Evolutionary conservation across 306 rosid species (phyloP).

Genomic region (Malus fusca): DNA sequence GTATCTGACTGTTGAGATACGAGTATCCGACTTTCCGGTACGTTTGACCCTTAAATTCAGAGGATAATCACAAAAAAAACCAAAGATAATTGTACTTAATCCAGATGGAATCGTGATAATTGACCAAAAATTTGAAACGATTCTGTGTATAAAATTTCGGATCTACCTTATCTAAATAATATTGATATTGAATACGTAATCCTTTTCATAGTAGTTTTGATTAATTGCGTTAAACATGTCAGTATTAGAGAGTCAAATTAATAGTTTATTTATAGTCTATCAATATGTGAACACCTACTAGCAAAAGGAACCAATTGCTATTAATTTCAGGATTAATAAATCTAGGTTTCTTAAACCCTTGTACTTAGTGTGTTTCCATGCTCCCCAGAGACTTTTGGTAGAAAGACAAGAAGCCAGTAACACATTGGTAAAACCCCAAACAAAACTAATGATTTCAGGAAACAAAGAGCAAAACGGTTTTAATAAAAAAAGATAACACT

Average conservation of each 20-base stretch:
- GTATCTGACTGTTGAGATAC: too few species aligned
- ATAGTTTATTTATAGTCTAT: not conserved
- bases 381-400: not conserved
- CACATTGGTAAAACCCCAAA: slow-evolving; percentile 5
- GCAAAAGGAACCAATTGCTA: not conserved
- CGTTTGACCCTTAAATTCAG: too few species aligned
- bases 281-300: not conserved
- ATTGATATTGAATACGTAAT: not conserved
- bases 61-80: too few species aligned
- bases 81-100: too few species aligned
- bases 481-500: slow-evolving; percentile 7
- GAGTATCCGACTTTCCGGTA: too few species aligned
- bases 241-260: not conserved
- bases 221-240: not conserved
- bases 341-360: not conserved
- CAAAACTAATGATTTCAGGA: not conserved
- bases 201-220: not conserved
- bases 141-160: too few species aligned
- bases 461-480: slow-evolving; percentile 1
- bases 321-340: not conserved
- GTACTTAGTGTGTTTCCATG: not conserved
- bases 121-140: too few species aligned
- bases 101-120: too few species aligned
- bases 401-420: not conserved
- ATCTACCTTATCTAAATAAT: not conserved